Evolutionary conservation across 1,284 basidiomycete genomes (phyloP).

Genomic region (Boletus sp.): DNA sequence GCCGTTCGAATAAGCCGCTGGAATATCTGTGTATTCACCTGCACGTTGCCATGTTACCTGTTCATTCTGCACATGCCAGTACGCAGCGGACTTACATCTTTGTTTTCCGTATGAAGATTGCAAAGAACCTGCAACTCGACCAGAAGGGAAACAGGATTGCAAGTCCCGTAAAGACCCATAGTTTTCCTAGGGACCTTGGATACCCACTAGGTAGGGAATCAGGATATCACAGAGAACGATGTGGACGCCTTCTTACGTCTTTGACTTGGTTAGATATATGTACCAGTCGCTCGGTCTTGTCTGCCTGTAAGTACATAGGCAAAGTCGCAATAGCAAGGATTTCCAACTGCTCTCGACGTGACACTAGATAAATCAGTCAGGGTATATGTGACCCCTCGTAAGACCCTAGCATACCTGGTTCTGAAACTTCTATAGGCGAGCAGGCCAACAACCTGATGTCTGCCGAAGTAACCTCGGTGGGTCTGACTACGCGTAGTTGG

Average conservation of each 20-base stretch:
- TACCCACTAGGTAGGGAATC: conserved; percentile 19
- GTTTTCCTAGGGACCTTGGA: conserved; percentile 6
- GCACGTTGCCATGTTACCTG: not conserved
- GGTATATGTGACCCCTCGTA: not conserved
- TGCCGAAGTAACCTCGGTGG: conserved; percentile 13
- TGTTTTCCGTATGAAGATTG: conserved; percentile 15
- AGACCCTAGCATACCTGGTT: conserved; percentile 12
- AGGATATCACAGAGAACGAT: not conserved
- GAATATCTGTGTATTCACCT: conserved; percentile 19
- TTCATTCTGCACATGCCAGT: not conserved
- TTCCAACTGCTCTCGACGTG: conserved; percentile 26
- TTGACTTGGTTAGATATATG: conserved; percentile 22
- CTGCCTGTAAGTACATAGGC: conserved; percentile 14
- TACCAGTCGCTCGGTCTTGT: conserved; percentile 8
- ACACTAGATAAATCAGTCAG: conserved; percentile 14
- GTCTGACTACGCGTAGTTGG: conserved; percentile 33
- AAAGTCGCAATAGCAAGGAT: conserved; percentile 27
- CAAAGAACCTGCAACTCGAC: conserved; percentile 27
- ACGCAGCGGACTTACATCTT: conserved; percentile 14
- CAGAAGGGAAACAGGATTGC: conserved; percentile 20
- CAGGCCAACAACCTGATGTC: conserved; percentile 22
- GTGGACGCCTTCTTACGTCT: conserved; percentile 16
- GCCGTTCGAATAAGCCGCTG: conserved; percentile 38
- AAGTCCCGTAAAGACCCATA: not conserved
- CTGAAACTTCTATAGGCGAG: not conserved